Percentiles rank a stretch among this genome's conserved stretches.
These are phyloP conservation scores for Moricandia arvensis DNA, from an alignment of 345 rosid species.

Conservation along the genomic window DNA sequence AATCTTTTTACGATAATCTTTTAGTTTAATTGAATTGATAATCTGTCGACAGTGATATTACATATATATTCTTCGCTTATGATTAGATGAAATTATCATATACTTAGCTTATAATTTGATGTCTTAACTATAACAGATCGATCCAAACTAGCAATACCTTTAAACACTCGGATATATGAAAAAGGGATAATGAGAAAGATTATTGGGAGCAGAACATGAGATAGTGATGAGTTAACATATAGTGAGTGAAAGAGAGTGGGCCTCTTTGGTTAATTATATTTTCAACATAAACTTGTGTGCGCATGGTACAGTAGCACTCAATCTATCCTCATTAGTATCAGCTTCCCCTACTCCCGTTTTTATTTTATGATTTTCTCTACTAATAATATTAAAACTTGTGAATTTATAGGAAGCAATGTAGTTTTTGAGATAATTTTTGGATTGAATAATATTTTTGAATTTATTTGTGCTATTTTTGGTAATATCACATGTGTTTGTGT, in stretches of 20 bases:
- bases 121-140: neutral
- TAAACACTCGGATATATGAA: neutral
- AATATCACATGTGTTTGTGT: neutral
- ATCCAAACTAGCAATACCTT: too few species aligned
- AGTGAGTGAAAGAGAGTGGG: conserved; percentile 41
- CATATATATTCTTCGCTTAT: too few species aligned
- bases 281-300: conserved; percentile 50
- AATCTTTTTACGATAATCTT: neutral
- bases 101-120: neutral
- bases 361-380: neutral
- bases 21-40: neutral
- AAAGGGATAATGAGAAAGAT: conserved; percentile 7
- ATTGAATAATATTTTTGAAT: neutral
- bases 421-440: neutral
- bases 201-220: conserved; percentile 30
- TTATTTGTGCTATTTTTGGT: neutral
- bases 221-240: conserved; percentile 35
- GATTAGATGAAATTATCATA: too few species aligned
- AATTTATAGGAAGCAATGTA: neutral
- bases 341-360: conserved; percentile 18
- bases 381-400: neutral
- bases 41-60: neutral
- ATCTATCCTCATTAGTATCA: conserved; percentile 27
- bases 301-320: conserved; percentile 81
- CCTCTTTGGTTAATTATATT: conserved; percentile 31